Base-by-base conservation (phyloP, 78 protist genomes). In the Tieghemostelium lacteum region DNA sequence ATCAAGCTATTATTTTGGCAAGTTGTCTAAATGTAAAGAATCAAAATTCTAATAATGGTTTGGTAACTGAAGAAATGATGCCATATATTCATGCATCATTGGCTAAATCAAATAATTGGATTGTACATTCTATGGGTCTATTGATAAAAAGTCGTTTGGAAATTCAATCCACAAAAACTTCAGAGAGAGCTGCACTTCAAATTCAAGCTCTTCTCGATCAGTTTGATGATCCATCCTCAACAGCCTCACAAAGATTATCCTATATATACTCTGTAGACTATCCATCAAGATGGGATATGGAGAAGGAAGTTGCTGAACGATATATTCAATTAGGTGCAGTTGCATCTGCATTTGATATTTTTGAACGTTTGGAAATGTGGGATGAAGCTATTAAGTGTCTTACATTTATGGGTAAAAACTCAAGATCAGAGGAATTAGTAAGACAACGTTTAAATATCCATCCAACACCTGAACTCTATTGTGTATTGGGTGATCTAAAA, bases 331-430 rank as follows among this genome's bases (percentile, higher is more conserved):
- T 95, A 54, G 97, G 97, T 49, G 91, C 88, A 2, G 86, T 74
- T n/a, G 70, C 75, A 8, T 60, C 86, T 22, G 97, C 97, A 6
- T 76, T 67, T 33, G 95, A 92, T n/a, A 73, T 95, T 0, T 95
- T 91, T n/a, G 86, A 92, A 64, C 76, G 80, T 24, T 57, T 92
- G 17, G 92, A 95, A 37, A 78, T 87, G 92, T 95, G 97, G 97
- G 88, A 78, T 6, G 94, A 95, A 12, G 94, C 86, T 2, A 86
- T 92, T 20, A 60, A 62, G 37, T 92, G 95, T 75, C 73, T 76
- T 19, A 64, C 52, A 8, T 39, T 75, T 39, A 85, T 92, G 87
- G 87, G 78, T 3, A 67, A 91, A n/a, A 62, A 72, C 24, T 26
- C 75, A 17, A 16, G 88, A 55, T 94, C 95, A 8, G 95, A 86